Base-by-base conservation (phyloP, 306 rosid genomes). In the Prunus campanulata region DNA sequence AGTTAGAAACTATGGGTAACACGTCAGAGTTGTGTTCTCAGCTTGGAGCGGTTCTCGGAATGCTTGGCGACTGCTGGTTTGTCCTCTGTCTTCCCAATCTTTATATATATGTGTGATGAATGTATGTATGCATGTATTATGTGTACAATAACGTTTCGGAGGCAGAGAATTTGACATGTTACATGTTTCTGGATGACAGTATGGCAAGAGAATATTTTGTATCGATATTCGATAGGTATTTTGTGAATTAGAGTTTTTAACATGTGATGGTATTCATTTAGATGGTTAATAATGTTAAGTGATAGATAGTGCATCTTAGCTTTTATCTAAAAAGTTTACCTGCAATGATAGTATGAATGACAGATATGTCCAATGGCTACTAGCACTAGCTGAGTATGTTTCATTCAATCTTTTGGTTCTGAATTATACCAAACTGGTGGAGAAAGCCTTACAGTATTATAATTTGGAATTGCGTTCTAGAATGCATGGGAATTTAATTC, bases 31-130 rank as follows among this genome's bases (percentile, higher is more conserved):
- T 95, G 73, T 92, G 97, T 83, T 92, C 99, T 63, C 99, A 95
- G 86, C 99, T 95, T 49, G 99, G 99, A 78, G 99, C 97, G 5
- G 99, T 92, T 76, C 87, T 95, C 73, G 99, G 99, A 54, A 95
- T 92, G 96, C 97, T 95, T 83, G 99, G 97, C 55, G 99, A 95
- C 71, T 95, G 99, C 95, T 84, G 99, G 99, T 92, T 39, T 46
- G 97, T 82, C 55, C 76, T 57, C 44, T 63, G 15, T 56, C 75
- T 66, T 68, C 72, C 79, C 18, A 29, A 48, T 42, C 50, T n/a
- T 67, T 76, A 30, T 51, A 12, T 51, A 12, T 29, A 2, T 30
- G 7, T 16, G 1, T 4, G 24, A 11, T 52, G 29, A 3, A 70
- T 30, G 3, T 50, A 49, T 50, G 56, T 46, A 46, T 11, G 56